phyloP scores from a whole-genome alignment of 108 stramenopile genomes.

The Skeletonema grethae region DNA sequence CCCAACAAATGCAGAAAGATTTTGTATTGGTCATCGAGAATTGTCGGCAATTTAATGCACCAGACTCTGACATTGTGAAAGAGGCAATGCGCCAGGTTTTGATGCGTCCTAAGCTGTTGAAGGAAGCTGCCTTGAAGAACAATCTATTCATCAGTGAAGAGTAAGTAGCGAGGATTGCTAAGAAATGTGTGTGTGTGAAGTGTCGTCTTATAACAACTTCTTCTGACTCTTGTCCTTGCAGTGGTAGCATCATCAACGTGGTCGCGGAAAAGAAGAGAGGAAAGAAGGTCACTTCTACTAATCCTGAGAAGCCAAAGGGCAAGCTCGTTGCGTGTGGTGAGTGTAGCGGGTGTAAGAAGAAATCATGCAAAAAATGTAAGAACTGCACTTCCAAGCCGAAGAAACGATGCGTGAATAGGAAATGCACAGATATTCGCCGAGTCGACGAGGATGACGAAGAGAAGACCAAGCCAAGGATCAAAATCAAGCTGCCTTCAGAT shows the following conservation, averaged over 20 bases:
- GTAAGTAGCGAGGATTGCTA: neutral
- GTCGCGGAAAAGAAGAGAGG: constrained; percentile 40
- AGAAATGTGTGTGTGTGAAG: neutral
- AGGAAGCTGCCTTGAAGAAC: constrained; percentile 75
- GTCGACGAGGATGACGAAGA: neutral
- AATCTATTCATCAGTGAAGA: constrained; percentile 82
- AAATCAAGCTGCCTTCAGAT: constrained; percentile 41
- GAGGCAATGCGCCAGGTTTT: constrained; percentile 77
- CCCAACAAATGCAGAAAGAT: constrained; percentile 89
- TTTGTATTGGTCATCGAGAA: constrained; percentile 82
- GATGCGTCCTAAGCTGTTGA: constrained; percentile 66
- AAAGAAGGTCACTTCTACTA: neutral
- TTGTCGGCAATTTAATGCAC: constrained; percentile 80
- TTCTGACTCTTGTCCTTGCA: neutral
- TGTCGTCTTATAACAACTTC: neutral
- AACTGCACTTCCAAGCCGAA: constrained; percentile 42
- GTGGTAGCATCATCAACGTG: constrained; percentile 73
- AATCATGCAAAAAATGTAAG: constrained; percentile 47
- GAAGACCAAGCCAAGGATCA: constrained; percentile 58
- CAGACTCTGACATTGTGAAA: constrained; percentile 83
- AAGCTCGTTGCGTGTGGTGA: constrained; percentile 52
- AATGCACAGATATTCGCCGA: constrained; percentile 19
- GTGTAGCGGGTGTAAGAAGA: constrained; percentile 56
- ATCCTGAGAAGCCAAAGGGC: constrained; percentile 17
- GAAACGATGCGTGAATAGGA: constrained; percentile 30